phyloP scores from a whole-genome alignment of 2,329 filamentous ascomycete species.

The Pyrenochaeta sp. region DNA sequence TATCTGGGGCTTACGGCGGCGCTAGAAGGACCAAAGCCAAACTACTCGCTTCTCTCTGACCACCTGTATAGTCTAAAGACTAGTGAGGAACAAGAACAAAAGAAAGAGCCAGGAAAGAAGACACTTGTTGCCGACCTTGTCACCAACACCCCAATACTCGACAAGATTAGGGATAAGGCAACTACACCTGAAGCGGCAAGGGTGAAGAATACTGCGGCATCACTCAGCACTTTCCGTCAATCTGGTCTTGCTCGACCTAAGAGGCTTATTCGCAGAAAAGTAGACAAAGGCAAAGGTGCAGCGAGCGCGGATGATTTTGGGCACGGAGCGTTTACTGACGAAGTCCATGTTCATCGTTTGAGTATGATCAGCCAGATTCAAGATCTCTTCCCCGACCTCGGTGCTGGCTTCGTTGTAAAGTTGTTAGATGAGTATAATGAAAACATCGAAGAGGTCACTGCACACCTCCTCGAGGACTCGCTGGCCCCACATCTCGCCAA shows the following conservation, averaged over 20 bases:
- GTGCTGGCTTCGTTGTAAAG: constrained; percentile 80
- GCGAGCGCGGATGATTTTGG: constrained; percentile 46
- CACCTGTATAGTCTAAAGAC: constrained; percentile 82
- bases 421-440: constrained; percentile 82
- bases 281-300: constrained; percentile 72
- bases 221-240: constrained; percentile 66
- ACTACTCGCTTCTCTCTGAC: constrained; percentile 79
- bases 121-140: constrained; percentile 84
- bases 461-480: constrained; percentile 80
- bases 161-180: constrained; percentile 66
- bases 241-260: constrained; percentile 62
- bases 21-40: constrained; percentile 71
- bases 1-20: constrained; percentile 80
- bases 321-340: constrained; percentile 48
- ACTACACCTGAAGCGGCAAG: constrained; percentile 61
- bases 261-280: constrained; percentile 63
- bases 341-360: constrained; percentile 80
- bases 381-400: constrained; percentile 89
- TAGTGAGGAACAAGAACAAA: constrained; percentile 69
- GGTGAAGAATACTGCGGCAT: constrained; percentile 67
- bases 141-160: constrained; percentile 78
- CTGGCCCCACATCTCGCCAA: constrained; percentile 73
- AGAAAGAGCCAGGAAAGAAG: constrained; percentile 49
- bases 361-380: constrained; percentile 89
- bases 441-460: constrained; percentile 79